Conservation (phyloP, 2,329 filamentous ascomycete genomes). For the Talaromyces sp. region DNA sequence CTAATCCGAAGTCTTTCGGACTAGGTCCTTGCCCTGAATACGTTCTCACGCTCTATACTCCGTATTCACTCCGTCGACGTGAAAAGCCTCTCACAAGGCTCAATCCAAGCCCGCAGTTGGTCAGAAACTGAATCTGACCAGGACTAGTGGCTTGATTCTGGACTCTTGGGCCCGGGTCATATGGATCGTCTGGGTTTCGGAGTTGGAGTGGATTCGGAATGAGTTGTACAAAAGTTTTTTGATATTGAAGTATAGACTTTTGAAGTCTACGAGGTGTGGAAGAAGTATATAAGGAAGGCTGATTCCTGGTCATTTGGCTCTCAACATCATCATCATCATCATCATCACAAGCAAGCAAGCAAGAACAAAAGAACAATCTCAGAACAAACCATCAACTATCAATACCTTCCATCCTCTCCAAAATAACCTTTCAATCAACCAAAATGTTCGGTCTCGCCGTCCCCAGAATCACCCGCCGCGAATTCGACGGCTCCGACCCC, state of each 20-base stretch:
- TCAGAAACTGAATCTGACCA: background rate
- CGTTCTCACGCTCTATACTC: background rate
- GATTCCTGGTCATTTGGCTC: background rate
- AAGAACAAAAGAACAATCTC: background rate
- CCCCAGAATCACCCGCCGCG: conserved; percentile 7
- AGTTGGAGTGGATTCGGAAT: conserved; percentile 9
- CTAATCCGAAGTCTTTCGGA: background rate
- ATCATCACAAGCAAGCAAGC: background rate
- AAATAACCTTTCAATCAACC: background rate
- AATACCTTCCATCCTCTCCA: background rate
- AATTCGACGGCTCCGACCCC: conserved; percentile 16
- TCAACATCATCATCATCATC: conserved; percentile 10
- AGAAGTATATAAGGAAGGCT: conserved; percentile 8
- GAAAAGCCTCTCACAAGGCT: background rate
- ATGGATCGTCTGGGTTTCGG: background rate
- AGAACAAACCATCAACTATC: background rate
- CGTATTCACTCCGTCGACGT: background rate
- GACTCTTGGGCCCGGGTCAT: background rate
- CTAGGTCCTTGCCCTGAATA: background rate
- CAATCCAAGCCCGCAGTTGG: background rate
- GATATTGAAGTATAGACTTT: background rate
- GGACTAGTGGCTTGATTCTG: background rate
- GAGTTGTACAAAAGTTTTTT: background rate
- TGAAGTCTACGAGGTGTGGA: background rate
- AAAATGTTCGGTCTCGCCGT: conserved; percentile 16